These are phyloP conservation scores for Moricandia moricandioides DNA, from an alignment of 345 rosid species.

Conservation along the genomic window DNA sequence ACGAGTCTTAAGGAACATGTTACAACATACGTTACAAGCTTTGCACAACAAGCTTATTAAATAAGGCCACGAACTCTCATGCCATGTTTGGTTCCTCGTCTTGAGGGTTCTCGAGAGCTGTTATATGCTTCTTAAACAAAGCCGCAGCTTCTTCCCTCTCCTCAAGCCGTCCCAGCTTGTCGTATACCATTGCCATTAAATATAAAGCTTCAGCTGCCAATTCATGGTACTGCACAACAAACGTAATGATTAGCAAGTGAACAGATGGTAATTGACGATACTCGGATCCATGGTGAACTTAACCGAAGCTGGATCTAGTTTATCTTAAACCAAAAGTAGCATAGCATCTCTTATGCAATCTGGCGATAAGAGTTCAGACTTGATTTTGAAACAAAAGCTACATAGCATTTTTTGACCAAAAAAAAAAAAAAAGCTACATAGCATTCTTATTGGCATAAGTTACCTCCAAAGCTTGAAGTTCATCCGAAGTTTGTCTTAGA, in stretches of 20 bases:
- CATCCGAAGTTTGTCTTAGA: constrained; percentile 78
- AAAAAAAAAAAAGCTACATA: constrained; percentile 7
- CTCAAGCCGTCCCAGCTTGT: constrained; percentile 55
- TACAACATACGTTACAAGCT: constrained; percentile 10
- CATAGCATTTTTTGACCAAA: constrained; percentile 9
- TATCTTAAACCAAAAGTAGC: neutral
- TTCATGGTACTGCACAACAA: constrained; percentile 72
- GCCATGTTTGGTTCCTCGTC: constrained; percentile 35
- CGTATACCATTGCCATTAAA: constrained; percentile 62
- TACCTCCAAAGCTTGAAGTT: constrained; percentile 81
- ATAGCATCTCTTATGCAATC: neutral
- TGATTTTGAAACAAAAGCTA: neutral
- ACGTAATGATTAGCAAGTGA: neutral
- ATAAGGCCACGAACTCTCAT: constrained; percentile 6
- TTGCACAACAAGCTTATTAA: constrained; percentile 10
- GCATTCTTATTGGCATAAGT: constrained; percentile 16
- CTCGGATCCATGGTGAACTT: constrained; percentile 11
- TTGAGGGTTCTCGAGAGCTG: constrained; percentile 66
- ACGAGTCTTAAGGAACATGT: neutral
- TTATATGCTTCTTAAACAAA: constrained; percentile 63
- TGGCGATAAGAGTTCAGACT: neutral
- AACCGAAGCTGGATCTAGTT: neutral
- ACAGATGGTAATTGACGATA: neutral
- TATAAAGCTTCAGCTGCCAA: constrained; percentile 78
- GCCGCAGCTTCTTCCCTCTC: constrained; percentile 83